These are phyloP conservation scores for Xerocomellus chrysenteron DNA, from an alignment of 768 basidiomycete genomes.

Conservation along the genomic window DNA sequence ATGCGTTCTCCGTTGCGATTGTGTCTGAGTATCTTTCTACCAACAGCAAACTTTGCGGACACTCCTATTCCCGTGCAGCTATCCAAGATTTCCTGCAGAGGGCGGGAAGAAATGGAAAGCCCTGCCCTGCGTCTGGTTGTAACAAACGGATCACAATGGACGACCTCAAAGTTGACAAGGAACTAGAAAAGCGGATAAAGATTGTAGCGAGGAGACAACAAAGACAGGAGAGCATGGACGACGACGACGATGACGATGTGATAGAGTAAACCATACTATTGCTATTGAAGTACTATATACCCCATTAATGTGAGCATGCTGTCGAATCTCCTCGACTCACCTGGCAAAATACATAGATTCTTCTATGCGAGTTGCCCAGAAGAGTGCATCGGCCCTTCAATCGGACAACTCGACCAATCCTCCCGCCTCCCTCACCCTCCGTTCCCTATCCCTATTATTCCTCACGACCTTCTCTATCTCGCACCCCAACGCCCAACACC, in stretches of 20 bases:
- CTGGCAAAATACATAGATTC: not conserved
- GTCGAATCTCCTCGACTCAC: not conserved
- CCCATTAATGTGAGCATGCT: slow-evolving; percentile 10
- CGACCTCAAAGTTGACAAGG: slow-evolving; percentile 54
- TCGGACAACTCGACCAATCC: slow-evolving; percentile 40
- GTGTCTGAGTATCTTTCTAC: not conserved
- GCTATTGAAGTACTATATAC: slow-evolving; percentile 1
- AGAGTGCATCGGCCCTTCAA: slow-evolving; percentile 3
- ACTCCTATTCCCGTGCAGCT: slow-evolving; percentile 77
- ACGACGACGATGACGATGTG: slow-evolving; percentile 50
- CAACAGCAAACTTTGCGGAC: slow-evolving; percentile 64
- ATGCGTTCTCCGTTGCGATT: not conserved
- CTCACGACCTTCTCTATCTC: slow-evolving; percentile 84
- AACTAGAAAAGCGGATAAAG: slow-evolving; percentile 61
- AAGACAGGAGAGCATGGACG: slow-evolving; percentile 34
- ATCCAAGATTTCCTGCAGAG: slow-evolving; percentile 62
- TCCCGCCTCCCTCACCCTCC: slow-evolving; percentile 62
- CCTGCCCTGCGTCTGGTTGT: slow-evolving; percentile 77
- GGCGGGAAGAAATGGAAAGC: slow-evolving; percentile 33
- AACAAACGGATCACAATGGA: slow-evolving; percentile 51
- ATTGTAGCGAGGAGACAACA: slow-evolving; percentile 53
- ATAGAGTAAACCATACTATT: slow-evolving; percentile 43
- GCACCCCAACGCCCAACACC: slow-evolving; percentile 91
- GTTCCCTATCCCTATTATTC: slow-evolving; percentile 61
- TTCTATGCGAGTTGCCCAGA: not conserved